A percentile compares a stretch with the other conserved stretches of the same genome.
Evolutionary conservation across 495 filamentous ascomycete genomes (phyloP).

Genomic region (Tuber indicum): DNA sequence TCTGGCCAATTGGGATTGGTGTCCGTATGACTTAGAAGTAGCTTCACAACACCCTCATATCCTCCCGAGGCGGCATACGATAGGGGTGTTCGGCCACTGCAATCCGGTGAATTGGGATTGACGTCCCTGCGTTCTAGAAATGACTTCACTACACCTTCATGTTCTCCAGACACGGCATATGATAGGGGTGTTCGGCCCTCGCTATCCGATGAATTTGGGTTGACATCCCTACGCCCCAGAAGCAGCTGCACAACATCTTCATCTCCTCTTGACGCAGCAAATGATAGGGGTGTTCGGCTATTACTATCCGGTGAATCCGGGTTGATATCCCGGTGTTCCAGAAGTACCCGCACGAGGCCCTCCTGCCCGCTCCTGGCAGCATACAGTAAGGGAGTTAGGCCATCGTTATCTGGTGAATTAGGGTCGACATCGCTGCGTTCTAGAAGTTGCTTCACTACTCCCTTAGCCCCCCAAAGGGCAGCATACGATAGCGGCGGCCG

Average conservation of each 20-base stretch:
- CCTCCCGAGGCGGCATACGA: background rate
- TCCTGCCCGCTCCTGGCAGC: background rate
- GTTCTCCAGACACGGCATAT: background rate
- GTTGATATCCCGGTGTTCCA: background rate
- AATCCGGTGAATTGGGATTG: background rate
- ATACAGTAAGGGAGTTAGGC: background rate
- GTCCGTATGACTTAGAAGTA: fast-evolving
- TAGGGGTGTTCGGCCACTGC: background rate
- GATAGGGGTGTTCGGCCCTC: background rate
- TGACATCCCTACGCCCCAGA: background rate
- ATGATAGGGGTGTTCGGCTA: background rate
- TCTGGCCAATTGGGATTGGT: background rate
- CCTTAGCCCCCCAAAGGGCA: background rate
- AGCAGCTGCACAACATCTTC: background rate
- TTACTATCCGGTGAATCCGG: background rate
- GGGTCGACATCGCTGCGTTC: background rate
- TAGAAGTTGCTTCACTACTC: background rate
- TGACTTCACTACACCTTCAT: background rate
- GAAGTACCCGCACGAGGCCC: background rate
- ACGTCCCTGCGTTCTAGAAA: background rate
- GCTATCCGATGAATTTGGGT: background rate
- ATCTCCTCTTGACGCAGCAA: no score
- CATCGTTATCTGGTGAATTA: background rate
- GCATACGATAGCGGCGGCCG: background rate
- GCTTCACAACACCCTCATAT: background rate